phyloP scores from a whole-genome alignment of 2,329 filamentous ascomycete genomes.

The Fusarium sp. region DNA sequence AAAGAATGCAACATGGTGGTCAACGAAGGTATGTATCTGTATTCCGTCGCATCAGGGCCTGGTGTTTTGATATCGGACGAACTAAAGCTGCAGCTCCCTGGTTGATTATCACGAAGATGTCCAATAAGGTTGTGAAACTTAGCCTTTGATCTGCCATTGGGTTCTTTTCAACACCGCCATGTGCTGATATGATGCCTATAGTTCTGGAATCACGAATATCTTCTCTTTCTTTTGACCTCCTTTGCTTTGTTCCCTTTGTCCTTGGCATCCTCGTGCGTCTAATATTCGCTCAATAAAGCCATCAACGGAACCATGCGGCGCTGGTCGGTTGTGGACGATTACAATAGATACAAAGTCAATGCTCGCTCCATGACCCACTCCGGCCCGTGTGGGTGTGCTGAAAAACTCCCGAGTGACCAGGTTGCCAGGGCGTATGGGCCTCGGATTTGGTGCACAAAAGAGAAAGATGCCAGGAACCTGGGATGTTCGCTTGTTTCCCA shows the following conservation, averaged over 20 bases:
- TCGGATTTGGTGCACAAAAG: neutral
- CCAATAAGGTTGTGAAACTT: constrained; percentile 27
- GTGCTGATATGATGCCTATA: constrained; percentile 3
- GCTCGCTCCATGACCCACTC: constrained; percentile 28
- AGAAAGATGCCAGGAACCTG: constrained; percentile 32
- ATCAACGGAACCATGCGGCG: constrained; percentile 14
- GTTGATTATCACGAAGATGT: neutral
- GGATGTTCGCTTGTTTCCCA: constrained; percentile 26
- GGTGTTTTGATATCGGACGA: neutral
- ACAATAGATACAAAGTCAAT: constrained; percentile 14
- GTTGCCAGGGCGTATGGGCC: constrained; percentile 20
- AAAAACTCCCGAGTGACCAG: constrained; percentile 40
- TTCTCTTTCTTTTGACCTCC: too few species aligned
- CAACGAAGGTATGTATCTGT: neutral
- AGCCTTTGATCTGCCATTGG: constrained; percentile 18
- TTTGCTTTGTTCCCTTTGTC: neutral
- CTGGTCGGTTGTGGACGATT: constrained; percentile 1
- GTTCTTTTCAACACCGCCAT: neutral
- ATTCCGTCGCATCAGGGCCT: neutral
- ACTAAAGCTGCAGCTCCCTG: constrained; percentile 5
- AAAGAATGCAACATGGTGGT: neutral
- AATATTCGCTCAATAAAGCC: neutral
- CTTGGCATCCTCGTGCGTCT: neutral
- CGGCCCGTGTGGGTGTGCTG: constrained; percentile 34
- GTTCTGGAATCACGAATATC: neutral